Evolutionary conservation across 2,329 filamentous ascomycete species (phyloP).

Genomic region (Fusarium illudens): DNA sequence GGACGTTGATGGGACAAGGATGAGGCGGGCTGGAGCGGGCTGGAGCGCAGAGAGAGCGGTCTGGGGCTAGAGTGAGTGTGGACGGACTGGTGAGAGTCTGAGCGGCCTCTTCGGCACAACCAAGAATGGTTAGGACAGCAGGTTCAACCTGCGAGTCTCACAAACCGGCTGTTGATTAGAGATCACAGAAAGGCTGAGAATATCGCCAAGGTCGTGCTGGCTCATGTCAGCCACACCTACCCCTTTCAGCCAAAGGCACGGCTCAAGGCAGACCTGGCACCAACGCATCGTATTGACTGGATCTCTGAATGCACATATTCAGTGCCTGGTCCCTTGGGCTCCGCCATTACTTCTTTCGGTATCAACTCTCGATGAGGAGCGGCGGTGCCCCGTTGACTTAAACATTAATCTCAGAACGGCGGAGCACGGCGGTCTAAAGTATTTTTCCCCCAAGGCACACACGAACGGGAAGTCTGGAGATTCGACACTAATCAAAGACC

Average conservation of each 20-base stretch:
- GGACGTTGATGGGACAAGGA: background rate
- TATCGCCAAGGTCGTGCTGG: background rate
- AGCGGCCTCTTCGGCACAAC: background rate
- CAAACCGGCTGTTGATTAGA: background rate
- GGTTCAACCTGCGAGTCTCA: background rate
- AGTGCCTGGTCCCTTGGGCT: background rate
- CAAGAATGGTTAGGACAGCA: background rate
- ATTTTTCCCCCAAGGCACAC: background rate
- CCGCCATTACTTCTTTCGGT: background rate
- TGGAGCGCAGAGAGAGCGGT: background rate
- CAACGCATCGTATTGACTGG: background rate
- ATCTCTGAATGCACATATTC: background rate
- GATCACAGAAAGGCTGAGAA: background rate
- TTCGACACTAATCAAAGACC: background rate
- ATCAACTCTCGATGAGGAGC: background rate
- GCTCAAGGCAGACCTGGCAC: too few species aligned
- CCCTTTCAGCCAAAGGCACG: background rate
- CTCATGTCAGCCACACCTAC: background rate
- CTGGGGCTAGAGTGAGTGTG: background rate
- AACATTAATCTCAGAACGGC: background rate
- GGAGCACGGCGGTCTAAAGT: background rate
- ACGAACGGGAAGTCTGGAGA: background rate
- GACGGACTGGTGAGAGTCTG: background rate
- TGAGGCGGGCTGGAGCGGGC: background rate
- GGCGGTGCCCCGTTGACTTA: background rate